A percentile compares a stretch with the other conserved stretches of the same genome.
Evolutionary conservation across 139 green algal genomes (phyloP).

Genomic region (Limnomonas spitsbergensis): DNA sequence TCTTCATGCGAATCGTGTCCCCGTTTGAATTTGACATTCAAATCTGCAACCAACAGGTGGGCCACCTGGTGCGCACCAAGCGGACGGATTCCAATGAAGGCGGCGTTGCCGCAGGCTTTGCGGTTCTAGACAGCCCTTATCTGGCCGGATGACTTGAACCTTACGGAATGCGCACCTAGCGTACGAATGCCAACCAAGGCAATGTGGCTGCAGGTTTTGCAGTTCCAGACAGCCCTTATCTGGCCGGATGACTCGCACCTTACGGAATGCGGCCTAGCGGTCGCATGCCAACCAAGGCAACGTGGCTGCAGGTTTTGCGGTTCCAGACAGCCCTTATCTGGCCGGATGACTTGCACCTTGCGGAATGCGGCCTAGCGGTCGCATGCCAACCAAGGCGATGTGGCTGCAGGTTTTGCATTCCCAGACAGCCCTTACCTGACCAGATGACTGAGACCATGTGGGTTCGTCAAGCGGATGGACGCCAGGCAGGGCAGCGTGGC

Average conservation of each 20-base stretch:
- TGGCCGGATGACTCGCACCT: too few relatives aligned
- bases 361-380: constrained; percentile 94
- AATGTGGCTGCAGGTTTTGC: constrained; percentile 92
- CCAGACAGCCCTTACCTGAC: constrained; percentile 82
- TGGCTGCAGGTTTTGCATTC: constrained; percentile 90
- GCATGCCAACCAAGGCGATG: constrained; percentile 87
- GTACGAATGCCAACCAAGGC: constrained; percentile 82
- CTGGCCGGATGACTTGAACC: too few relatives aligned
- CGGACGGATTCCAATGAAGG: constrained; percentile 83
- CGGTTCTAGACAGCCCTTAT: constrained; percentile 83
- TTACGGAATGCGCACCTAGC: constrained; percentile 96
- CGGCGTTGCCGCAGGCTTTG: constrained; percentile 90
- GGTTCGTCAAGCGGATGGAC: constrained; percentile 90
- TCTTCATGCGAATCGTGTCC: too few relatives aligned
- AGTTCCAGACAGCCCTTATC: constrained; percentile 82
- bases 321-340: constrained; percentile 85
- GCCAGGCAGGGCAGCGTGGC: constrained; percentile 94
- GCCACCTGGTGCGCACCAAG: constrained; percentile 94
- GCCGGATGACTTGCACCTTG: too few relatives aligned
- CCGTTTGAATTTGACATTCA: too few relatives aligned
- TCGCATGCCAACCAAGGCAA: constrained; percentile 87
- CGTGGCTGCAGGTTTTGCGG: constrained; percentile 89
- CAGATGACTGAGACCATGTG: too few relatives aligned
- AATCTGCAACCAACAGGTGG: too few relatives aligned
- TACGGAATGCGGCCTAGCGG: constrained; percentile 94